Base-by-base conservation (phyloP, 768 basidiomycete species). In the Kwoniella heveanensis region DNA sequence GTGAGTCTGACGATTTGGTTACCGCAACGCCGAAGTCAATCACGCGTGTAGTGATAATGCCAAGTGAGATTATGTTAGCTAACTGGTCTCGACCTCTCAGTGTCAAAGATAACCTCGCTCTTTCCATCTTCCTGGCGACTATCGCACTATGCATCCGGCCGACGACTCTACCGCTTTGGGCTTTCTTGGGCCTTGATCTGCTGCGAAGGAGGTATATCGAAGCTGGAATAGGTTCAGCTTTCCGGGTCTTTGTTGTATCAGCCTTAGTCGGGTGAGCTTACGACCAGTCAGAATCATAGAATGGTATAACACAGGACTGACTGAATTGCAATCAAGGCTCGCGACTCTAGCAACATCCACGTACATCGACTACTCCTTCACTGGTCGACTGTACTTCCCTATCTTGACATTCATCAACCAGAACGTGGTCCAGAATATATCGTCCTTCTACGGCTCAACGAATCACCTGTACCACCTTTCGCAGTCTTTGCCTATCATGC, bases 381-480 rank as follows among this genome's bases (percentile, higher is more conserved):
- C 76, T 71, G 83, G 84, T 12, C 82, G 79, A 63, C 83, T 84
- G 0, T 89, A 87, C 2, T 82, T 92, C 68, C 92, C 93, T 0
- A 85, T 90, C 1, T 77, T 90, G 44, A 91, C 91, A 70, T 99
- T 99, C 80, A 76, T 95, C 26, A 79, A 83, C 25, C 87, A 88
- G 52, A 99, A 99, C 75, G 79, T 92, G 13, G 88, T 93, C 3
- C 83, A 86, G 2, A 72, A 77, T 37, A 85, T 97, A 32, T 95
- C 96, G 0, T 82, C 88, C n/a, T 96, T 96, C 81, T 99, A 97
- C 75, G 96, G 96, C 21, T 81, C 84, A 1, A 91, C 85, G 69
- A 81, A 89, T 5, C 90, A 88, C 87, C 90, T 96, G 74, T 98
- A 90, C 77, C 97, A 99, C 74, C 64, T 96, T 44, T 84, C 85